These are phyloP conservation scores for Coix lacrymajobi DNA, from an alignment of 176 grass and related monocot species.

Conservation along the genomic window DNA sequence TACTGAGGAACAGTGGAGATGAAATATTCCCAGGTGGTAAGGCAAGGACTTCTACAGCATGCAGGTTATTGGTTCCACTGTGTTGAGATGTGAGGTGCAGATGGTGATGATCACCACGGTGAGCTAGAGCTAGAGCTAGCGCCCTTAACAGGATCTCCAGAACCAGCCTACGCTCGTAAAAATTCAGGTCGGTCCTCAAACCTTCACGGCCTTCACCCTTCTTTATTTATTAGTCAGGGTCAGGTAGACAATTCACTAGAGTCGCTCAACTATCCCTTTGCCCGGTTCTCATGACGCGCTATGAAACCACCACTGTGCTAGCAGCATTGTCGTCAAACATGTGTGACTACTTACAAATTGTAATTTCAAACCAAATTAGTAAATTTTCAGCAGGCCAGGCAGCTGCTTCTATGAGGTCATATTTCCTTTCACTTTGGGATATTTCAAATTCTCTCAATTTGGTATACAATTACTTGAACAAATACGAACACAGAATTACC, in stretches of 20 bases:
- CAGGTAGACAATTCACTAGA: neutral
- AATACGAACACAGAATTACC: neutral
- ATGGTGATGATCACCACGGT: too few relatives aligned
- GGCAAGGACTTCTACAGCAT: neutral
- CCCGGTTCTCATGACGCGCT: neutral
- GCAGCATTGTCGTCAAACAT: neutral
- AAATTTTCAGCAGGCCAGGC: neutral
- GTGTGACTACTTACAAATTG: neutral
- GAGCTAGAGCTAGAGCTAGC: too few relatives aligned
- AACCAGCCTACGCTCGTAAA: neutral
- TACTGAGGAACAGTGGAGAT: neutral
- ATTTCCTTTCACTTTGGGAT: neutral
- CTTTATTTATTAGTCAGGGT: neutral
- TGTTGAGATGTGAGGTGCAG: too few relatives aligned
- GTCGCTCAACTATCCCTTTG: neutral
- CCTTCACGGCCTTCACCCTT: neutral
- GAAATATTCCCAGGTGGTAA: neutral
- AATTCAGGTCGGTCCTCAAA: neutral
- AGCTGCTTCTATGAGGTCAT: neutral
- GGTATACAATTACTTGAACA: neutral
- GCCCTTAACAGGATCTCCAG: too few relatives aligned
- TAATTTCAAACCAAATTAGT: neutral
- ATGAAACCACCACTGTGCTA: neutral
- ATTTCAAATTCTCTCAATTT: neutral
- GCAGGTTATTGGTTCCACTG: neutral